Base-by-base conservation (phyloP, 768 basidiomycete genomes). In the Crucibulum laeve region DNA sequence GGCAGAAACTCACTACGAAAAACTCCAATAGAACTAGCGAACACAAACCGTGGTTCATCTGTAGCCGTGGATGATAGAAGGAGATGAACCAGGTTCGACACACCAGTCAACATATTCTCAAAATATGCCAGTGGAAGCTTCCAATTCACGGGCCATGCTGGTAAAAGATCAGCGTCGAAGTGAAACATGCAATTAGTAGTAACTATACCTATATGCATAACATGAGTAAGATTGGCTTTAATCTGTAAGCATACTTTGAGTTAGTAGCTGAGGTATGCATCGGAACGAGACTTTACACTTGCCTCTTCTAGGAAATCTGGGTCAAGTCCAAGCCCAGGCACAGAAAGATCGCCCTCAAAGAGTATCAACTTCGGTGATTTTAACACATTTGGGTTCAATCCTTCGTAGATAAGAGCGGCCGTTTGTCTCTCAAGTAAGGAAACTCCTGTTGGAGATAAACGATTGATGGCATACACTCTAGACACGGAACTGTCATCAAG, bases 121-220 rank as follows among this genome's bases (percentile, higher is more conserved):
- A 40, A 40, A 14, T 10, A 23, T 14, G 13, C 18, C 2, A 40
- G 11, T 3, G 19, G 11, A 15, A 40, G 10, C 13, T 40, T 40
- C 38, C 38, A 40, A 19, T 40, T 40, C 2, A 40, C 38, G 4
- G 21, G 21, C 38, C 38, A 40, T 7, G 38, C 38, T 40, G 38
- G 13, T n/a, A 7, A 13, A 40, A 3, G 11, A 24, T 23, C 21
- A 40, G 21, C 13, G 1, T 10, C 25, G 2, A n/a, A 11, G 8
- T 4, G 2, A 2, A 11, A 40, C 18, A 40, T 11, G 19, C 14
- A 26, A 25, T 21, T 22, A 8, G 22, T 14, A 40, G 7, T 7
- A 18, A 7, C 8, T 10, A 21, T 40, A 25, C 38, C 2, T 10
- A 40, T 15, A 26, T 40, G 38, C 10, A 40, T 24, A 4, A 40